Evolutionary conservation across 306 rosid species (phyloP).

Genomic region (Crotalaria pallida): DNA sequence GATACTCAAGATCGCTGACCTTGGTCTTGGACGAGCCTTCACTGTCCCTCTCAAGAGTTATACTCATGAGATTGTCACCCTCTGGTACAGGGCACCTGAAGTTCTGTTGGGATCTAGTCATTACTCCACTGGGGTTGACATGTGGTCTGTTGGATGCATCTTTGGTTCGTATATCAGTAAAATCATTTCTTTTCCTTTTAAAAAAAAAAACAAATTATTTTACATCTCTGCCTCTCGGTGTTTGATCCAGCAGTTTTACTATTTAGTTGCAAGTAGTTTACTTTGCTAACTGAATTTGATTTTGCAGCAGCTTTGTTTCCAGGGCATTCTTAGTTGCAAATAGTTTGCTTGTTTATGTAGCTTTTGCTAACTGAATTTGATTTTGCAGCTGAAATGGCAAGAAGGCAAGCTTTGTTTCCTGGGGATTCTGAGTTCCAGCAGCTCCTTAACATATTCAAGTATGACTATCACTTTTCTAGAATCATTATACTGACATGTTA

Average conservation of each 20-base stretch:
- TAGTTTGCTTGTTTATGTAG: neutral
- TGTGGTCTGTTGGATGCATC: conserved; percentile 97
- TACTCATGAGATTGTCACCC: conserved; percentile 95
- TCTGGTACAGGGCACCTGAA: conserved; percentile 96
- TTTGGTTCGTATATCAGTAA: conserved; percentile 39
- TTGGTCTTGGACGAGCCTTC: conserved; percentile 86
- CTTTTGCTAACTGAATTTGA: neutral
- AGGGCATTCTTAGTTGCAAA: conserved; percentile 89
- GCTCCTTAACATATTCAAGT: conserved; percentile 87
- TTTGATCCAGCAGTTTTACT: neutral
- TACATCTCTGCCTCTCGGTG: neutral
- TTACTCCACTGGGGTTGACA: conserved; percentile 90
- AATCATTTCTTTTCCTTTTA: neutral
- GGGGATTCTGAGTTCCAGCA: conserved; percentile 97
- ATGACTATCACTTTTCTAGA: neutral
- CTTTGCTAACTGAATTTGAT: neutral
- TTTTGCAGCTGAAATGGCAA: conserved; percentile 76
- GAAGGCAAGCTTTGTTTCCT: conserved; percentile 82
- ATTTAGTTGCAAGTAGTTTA: neutral
- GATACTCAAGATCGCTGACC: conserved; percentile 84
- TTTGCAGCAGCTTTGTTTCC: conserved; percentile 78
- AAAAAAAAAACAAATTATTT: no score
- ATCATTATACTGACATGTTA: neutral
- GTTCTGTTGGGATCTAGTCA: conserved; percentile 84
- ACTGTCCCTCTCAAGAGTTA: conserved; percentile 93